Percentiles rank a stretch among this genome's conserved stretches.
These are phyloP conservation scores for Auriscalpium microsporum DNA, from an alignment of 768 basidiomycete species.

Conservation along the genomic window DNA sequence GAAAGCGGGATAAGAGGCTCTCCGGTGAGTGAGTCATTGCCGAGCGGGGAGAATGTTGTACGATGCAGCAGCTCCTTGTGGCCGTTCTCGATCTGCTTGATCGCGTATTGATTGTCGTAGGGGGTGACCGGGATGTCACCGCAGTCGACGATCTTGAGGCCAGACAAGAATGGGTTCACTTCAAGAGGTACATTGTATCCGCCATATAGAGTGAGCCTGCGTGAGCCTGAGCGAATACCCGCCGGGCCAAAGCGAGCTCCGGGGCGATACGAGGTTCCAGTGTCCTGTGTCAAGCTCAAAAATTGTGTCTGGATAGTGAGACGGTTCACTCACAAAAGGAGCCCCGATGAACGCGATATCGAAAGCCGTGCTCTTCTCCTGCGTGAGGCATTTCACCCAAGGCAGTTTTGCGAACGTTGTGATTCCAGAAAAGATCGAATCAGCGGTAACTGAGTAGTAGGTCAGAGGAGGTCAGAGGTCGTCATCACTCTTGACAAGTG, in stretches of 20 bases:
- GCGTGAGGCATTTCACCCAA: conserved; percentile 70
- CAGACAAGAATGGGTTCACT: conserved; percentile 63
- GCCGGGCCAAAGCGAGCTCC: conserved; percentile 84
- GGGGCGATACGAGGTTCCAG: conserved; percentile 68
- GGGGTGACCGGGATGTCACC: conserved; percentile 75
- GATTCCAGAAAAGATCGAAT: conserved; percentile 76
- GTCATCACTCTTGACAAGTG: not conserved
- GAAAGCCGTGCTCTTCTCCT: conserved; percentile 45
- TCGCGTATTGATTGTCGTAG: conserved; percentile 67
- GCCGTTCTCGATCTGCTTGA: conserved; percentile 65
- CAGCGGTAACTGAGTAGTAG: conserved; percentile 50
- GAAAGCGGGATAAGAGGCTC: conserved; percentile 49
- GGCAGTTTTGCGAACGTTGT: conserved; percentile 85
- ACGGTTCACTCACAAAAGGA: conserved; percentile 47
- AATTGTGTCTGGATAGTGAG: not conserved
- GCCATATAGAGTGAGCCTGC: conserved; percentile 66
- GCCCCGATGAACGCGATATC: conserved; percentile 83
- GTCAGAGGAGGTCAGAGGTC: not conserved
- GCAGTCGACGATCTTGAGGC: conserved; percentile 65
- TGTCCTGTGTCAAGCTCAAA: conserved; percentile 35
- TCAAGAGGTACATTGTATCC: conserved; percentile 72
- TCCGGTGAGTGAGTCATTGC: conserved; percentile 55
- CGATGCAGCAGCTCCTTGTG: conserved; percentile 66
- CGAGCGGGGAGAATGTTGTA: conserved; percentile 49
- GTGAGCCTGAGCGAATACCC: conserved; percentile 72